A percentile compares a stretch with the other conserved stretches of the same genome.
Conservation (phyloP, 768 basidiomycete genomes). For the Rhodotorula kratochvilovae region DNA sequence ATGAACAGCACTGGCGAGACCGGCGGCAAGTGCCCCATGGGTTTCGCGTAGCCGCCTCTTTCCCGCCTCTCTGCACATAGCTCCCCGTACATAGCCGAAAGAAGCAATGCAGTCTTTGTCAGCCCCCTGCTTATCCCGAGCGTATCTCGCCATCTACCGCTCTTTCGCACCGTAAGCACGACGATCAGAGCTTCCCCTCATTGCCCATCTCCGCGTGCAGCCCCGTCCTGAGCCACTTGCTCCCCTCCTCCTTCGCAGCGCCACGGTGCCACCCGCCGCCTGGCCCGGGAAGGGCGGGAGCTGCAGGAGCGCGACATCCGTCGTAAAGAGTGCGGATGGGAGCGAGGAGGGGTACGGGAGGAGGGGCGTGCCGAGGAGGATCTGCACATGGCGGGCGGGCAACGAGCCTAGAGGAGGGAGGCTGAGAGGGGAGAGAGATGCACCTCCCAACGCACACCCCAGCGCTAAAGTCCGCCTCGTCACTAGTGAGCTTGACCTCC, state of each 20-base stretch:
- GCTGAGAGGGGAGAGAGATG: neutral
- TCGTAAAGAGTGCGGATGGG: conserved; percentile 11
- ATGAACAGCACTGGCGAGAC: too few species aligned
- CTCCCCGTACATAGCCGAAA: too few species aligned
- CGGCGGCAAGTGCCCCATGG: too few species aligned
- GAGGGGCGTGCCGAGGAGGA: conserved; percentile 29
- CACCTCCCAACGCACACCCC: conserved; percentile 26
- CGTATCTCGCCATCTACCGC: too few species aligned
- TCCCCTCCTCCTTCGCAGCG: neutral
- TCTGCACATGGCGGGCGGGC: neutral
- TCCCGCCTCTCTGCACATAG: too few species aligned
- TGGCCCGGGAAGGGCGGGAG: conserved; percentile 21
- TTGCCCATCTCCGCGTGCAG: conserved; percentile 25
- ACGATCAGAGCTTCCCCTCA: conserved; percentile 35
- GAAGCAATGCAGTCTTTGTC: too few species aligned
- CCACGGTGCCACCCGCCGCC: neutral
- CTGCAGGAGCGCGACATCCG: conserved; percentile 4
- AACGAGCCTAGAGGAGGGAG: neutral
- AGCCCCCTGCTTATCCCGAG: too few species aligned
- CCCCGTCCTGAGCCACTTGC: conserved; percentile 33
- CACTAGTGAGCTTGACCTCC: conserved; percentile 27
- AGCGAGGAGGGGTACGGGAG: conserved; percentile 22
- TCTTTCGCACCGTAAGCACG: neutral
- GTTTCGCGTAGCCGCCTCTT: too few species aligned
- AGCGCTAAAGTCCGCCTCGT: conserved; percentile 12